Evolutionary conservation across 192 early-diverging fungal species (phyloP), one percentile per base, ranked within the genome.

Genomic region (Entomortierella chlamydospora): DNA sequence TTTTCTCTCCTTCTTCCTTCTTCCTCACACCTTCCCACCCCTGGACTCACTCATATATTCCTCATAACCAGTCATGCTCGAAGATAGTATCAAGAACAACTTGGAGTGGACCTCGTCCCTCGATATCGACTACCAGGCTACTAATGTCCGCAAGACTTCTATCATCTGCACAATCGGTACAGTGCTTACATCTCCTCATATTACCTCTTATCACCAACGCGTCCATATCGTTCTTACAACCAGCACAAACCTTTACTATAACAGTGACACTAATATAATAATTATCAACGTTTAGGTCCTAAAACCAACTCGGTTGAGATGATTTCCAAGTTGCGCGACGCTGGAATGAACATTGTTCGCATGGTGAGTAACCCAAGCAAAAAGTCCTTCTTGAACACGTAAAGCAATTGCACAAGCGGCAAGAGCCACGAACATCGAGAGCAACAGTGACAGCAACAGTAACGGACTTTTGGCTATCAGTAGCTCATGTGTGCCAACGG

Each of bases 331-430:
- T 85, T 94, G 56, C 90, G 91, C 76, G 86, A 92, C 64, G 90
- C 91, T 25, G 94, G 94, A 49, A 93, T 95, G 92, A 95, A 93
- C 81, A 90, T 95, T 81, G 91, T 92, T 26, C 88, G 94, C 63
- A 89, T 95, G 87, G 76, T 79, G 47, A 65, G 76, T 65, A 20
- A n/a, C 11, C 2, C 12, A 13, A 56, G 18, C 9, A 8, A 13
- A 4, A 22, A 17, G 2, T 0, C 25, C 2, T 53, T 28, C 13
- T 47, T 2, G 30, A 15, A 31, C 12, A 57, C n/a, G n/a, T n/a
- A n/a, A n/a, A n/a, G n/a, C n/a, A n/a, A n/a, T n/a, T n/a, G n/a
- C n/a, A n/a, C n/a, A n/a, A n/a, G 31, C 56, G 15, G 25, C 28
- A 54, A 26, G 47, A 50, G 47, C 47, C 15, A 50, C 18, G 18